These are phyloP conservation scores for Pythium biforme DNA, from an alignment of 352 stramenopile genomes.

Conservation along the genomic window DNA sequence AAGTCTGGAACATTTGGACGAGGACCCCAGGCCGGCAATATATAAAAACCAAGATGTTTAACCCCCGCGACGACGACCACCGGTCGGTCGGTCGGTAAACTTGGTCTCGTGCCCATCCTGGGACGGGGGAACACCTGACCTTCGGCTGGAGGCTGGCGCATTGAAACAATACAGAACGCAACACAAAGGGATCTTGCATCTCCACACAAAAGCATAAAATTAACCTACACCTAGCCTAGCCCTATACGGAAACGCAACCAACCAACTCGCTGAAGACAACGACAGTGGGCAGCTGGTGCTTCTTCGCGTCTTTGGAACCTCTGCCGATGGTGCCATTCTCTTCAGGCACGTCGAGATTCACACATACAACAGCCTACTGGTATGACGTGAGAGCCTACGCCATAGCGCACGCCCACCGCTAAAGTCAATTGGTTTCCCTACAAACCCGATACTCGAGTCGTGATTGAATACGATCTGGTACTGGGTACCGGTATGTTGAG, in stretches of 20 bases:
- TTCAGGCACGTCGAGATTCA: neutral
- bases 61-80: slow-evolving; percentile 26
- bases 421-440: no score
- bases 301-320: neutral
- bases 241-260: slow-evolving; percentile 24
- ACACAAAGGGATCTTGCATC: slow-evolving; percentile 9
- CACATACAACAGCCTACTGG: no score
- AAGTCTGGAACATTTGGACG: slow-evolving; percentile 3
- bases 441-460: no score
- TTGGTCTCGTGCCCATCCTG: slow-evolving; percentile 5
- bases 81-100: slow-evolving; percentile 25
- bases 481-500: no score
- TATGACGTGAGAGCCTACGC: no score
- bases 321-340: neutral
- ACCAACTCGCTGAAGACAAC: slow-evolving; percentile 21
- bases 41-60: slow-evolving; percentile 26
- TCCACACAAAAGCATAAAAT: slow-evolving; percentile 19
- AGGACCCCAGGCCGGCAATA: slow-evolving; percentile 5
- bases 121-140: slow-evolving; percentile 1
- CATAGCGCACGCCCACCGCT: no score
- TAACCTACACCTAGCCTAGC: slow-evolving; percentile 22
- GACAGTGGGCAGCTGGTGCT: neutral
- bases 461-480: no score
- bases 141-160: neutral
- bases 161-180: slow-evolving; percentile 30